Evolutionary conservation across 2,329 filamentous ascomycete genomes (phyloP), one percentile per base, ranked within the genome.

Genomic region (Aspergillus ruber): DNA sequence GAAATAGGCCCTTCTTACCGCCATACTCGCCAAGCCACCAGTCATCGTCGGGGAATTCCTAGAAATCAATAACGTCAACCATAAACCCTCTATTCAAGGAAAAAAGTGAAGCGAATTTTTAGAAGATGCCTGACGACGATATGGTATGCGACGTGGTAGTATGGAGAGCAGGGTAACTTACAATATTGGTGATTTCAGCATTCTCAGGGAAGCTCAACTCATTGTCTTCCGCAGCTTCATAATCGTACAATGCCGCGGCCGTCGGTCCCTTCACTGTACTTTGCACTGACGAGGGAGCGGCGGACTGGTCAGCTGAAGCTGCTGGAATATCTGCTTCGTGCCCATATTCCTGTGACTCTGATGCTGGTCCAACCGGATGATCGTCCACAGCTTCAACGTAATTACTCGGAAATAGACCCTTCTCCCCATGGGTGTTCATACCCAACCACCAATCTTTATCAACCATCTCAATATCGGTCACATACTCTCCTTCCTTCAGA

Each of bases 371-470:
- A n/a, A 20, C 38, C 32, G 47, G 48, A 17, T 62, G 59, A 20
- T 80, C 78, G 20, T 80, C 84, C 32, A 93, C 76, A 18, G 95
- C 69, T 67, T 95, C 90, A 45, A 98, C 91, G 57, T 98, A 98
- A 75, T 96, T 97, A 73, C 88, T 93, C 4, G 93, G 93, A 77
- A 98, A 97, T 32, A 98, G 77, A 42, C 93, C 93, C 49, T 78
- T 84, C 68, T 96, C 89, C 58, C 93, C 93, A 52, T 76, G 78
- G 18, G 79, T 74, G 73, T 97, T 98, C 56, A 86, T 88, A 39
- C 94, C 93, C 80, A 95, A 86, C 93, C 93, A 98, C 93, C 93
- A 98, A 65, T 98, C 91, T 44, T 94, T 86, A 59, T 97, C 93
- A 2, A 98, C 89, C 87, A 94, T 94, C 53, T 97, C 89, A 60